These are phyloP conservation scores for Naegleria gruberi DNA, from an alignment of 208 protist species.

Conservation along the genomic window DNA sequence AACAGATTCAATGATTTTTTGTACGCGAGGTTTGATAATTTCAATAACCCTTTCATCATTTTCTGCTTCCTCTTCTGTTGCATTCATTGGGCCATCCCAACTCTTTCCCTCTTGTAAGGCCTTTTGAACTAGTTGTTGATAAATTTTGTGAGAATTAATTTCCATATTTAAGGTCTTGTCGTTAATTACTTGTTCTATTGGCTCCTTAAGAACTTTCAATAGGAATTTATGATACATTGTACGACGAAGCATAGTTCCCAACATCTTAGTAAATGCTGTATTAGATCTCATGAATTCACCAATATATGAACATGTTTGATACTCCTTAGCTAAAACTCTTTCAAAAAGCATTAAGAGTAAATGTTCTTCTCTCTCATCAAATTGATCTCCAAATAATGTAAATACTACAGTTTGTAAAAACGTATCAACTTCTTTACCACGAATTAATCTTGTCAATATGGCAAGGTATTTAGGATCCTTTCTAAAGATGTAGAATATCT, in stretches of 20 bases:
- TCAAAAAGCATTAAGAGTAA: conserved; percentile 7
- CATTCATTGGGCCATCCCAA: not conserved
- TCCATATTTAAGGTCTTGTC: not conserved
- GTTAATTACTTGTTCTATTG: not conserved
- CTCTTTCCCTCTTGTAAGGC: not conserved
- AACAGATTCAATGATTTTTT: not conserved
- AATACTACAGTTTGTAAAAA: conserved; percentile 22
- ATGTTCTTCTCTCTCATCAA: conserved; percentile 13
- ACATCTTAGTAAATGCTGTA: conserved; percentile 24
- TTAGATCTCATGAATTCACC: conserved; percentile 29
- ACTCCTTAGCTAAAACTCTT: conserved; percentile 3
- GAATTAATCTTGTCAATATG: not conserved
- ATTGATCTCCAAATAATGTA: conserved; percentile 28
- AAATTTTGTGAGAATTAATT: conserved; percentile 9
- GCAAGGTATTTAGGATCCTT: not conserved
- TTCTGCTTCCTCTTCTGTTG: not conserved
- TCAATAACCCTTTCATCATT: not conserved
- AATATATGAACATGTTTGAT: not conserved
- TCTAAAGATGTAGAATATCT: conserved; percentile 1
- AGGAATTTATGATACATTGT: conserved; percentile 14
- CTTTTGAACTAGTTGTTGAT: not conserved
- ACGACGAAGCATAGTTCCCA: not conserved
- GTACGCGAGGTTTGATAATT: not conserved
- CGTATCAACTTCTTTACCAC: not conserved
- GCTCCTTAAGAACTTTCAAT: not conserved